Base-by-base conservation (phyloP, 805 yeast species). In the Candida vaughaniae region DNA sequence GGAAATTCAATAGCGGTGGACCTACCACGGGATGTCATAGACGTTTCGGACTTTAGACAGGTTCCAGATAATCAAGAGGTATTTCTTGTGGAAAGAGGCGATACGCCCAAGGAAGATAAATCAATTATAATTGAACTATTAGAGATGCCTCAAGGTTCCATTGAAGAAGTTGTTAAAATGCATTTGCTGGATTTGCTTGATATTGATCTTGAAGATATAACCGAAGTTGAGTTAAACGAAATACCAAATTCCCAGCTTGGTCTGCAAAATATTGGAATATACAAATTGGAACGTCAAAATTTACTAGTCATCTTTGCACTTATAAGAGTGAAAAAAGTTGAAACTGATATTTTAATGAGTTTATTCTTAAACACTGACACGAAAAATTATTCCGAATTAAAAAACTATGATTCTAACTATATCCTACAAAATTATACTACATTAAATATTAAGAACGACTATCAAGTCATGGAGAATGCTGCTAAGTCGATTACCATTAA, bases 51-150 rank as follows among this genome's bases (percentile, higher is more conserved):
- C 25, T 55, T 90, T 33, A 67, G 99, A 39, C 86, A 86, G 42
- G 77, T 93, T 3, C 98, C 99, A 0, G 97, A 93, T 52, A 80
- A 89, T 1, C 98, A 93, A 56, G 99, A 91, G 57, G 96, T 91
- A 17, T 93, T 75, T 57, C 78, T 90, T 12, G 31, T 64, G n/a
- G 66, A 65, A 31, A 31, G 31, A 17, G 43, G 39, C 2, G 48
- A 65, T 5, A 56, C 58, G 6, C 55, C 56, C 4, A 25, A 20
- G 8, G 31, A 60, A 31, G 76, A 80, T 36, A 78, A 73, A 46
- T 74, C 84, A 12, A 54, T 83, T 7, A 78, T 84, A n/a, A 52
- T 84, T 14, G 93, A 84, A 43, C 55, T 84, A 11, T 56, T 84
- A 44, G 86, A 84, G 46, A 49, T 61, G 17, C 64, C 58, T 1